Base-by-base conservation (phyloP, 306 rosid species). In the Benincasa hispida region DNA sequence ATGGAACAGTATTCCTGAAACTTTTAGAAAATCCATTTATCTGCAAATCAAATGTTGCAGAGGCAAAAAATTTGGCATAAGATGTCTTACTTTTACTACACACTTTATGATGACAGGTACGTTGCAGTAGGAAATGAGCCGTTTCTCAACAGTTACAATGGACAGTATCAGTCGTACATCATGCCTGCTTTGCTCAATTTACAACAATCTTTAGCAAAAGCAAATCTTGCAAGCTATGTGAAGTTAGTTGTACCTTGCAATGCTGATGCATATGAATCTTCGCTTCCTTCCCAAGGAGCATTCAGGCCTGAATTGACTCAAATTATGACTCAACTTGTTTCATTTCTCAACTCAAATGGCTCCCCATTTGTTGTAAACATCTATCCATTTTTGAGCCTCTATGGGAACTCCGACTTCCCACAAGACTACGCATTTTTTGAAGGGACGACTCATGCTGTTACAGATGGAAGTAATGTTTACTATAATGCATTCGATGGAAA, bases 101-200 rank as follows among this genome's bases (percentile, higher is more conserved):
- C 74, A 27, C 54, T 62, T 77, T 77, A 30, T 82, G 47, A 75
- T 80, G 79, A n/a, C 87, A 94, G 97, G 88, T 94, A 89, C 68
- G 59, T 94, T 70, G 97, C 99, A 9, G 95, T 94, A 25, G 97
- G 99, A 82, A 94, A 94, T 75, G 99, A 94, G 79, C 99, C 99
- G 18, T 94, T 94, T 86, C 99, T 94, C 55, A 2, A 91, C 1
- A 84, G 93, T 83, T 94, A 94, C 76, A 84, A 83, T 5, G 97
- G 96, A 75, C 92, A 91, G 78, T 94, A 78, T 86, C 82, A 82
- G 85, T 78, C 87, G 57, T 88, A 85, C 58, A 92, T 94, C 76
- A 83, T 92, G 89, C 96, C 97, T 10, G 89, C 95, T 0, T 48
- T 92, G 75, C 86, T 81, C 81, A 94, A 94, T 70, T 55, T 94